These are phyloP conservation scores for Paecilomyces sp. DNA, from an alignment of 2,329 filamentous ascomycete species.

Conservation along the genomic window DNA sequence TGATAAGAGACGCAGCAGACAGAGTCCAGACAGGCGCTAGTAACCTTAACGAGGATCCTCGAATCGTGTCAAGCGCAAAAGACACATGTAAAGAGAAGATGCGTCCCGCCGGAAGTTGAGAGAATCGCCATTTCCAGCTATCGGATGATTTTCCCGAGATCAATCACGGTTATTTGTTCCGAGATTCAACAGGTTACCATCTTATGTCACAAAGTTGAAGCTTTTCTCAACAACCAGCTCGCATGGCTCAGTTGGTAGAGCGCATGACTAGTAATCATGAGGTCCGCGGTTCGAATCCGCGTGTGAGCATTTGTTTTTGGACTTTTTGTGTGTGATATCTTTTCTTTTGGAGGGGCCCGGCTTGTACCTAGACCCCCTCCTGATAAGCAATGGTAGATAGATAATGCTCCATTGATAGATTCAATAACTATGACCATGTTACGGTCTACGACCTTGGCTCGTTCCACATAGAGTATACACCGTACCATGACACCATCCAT, in stretches of 20 bases:
- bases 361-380: neutral
- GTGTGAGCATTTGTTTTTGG: constrained; percentile 18
- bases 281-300: constrained; percentile 29
- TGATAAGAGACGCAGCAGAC: neutral
- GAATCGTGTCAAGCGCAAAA: neutral
- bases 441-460: neutral
- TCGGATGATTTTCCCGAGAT: neutral
- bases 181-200: neutral
- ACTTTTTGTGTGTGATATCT: constrained; percentile 1
- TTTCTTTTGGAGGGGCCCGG: neutral
- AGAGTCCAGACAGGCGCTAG: neutral
- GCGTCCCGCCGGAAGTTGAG: neutral
- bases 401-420: too few species aligned
- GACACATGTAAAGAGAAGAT: neutral
- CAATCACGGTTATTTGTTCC: neutral
- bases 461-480: neutral
- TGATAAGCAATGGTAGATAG: neutral
- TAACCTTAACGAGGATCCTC: neutral
- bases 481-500: neutral
- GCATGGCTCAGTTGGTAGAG: constrained; percentile 29
- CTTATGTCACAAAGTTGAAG: neutral
- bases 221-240: constrained; percentile 8
- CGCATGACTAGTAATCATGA: constrained; percentile 33
- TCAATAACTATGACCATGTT: too few species aligned
- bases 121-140: neutral